Base-by-base conservation (phyloP, 2,329 filamentous ascomycete genomes). In the Neoscytalidium dimidiatum region DNA sequence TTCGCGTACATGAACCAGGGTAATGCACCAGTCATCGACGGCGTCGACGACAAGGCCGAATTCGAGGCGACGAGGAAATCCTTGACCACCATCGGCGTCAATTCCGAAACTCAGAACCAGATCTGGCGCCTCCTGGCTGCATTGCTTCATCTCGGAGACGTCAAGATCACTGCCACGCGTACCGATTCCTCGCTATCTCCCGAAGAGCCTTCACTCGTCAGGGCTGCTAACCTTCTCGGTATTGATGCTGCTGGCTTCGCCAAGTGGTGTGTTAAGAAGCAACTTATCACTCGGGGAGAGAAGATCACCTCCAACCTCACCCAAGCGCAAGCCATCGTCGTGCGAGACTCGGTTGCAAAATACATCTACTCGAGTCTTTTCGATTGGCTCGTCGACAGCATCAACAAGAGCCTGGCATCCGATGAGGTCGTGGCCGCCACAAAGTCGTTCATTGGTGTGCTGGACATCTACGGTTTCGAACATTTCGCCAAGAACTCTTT, bases 401-500 rank as follows among this genome's bases (percentile, higher is more conserved):
- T 97, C 81, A 99, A 99, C 81, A 84, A 84, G 71, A 94, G 93
- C 75, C 83, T 99, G 71, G 95, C 95, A 13, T 93, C 93, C 1
- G 91, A 97, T 49, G 90, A 94, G 68, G 92, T 98, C 41, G 79
- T 98, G 61, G 88, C 85, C 71, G 88, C 92, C 44, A 92, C 96
- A 64, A 86, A 84, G 64, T 94, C 92, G 1, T 99, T 99, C 79
- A 99, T 99, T 72, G 95, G 95, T 78, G 95, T 99, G 53, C 86
- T 99, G 69, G 95, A 99, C 92, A 99, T 99, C 71, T 98, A 98
- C 79, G 94, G 94, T 68, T 99, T 99, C 75, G 95, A 99, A 79
- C 95, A 98, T 80, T 99, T 99, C 74, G 94, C 95, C 68, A 98
- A 97, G 84, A 99, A 99, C 82, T 99, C 95, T 0, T 99, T 99